Conservation (phyloP, 768 basidiomycete genomes). For the Crucibulum laeve region DNA sequence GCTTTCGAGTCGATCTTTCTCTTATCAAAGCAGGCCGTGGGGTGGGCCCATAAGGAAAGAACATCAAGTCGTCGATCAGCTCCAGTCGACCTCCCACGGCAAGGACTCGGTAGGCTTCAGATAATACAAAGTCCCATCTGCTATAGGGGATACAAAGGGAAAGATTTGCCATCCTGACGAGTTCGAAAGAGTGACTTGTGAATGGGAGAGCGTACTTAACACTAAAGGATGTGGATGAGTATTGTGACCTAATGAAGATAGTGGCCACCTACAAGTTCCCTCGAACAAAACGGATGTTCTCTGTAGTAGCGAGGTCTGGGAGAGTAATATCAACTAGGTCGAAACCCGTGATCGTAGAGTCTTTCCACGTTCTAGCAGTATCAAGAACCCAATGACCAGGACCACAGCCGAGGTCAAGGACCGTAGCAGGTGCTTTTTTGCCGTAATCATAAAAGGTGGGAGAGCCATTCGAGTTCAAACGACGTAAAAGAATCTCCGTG, state of each 20-base stretch:
- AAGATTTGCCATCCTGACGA: slow-evolving; percentile 71
- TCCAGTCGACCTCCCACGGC: slow-evolving; percentile 61
- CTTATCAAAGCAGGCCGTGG: slow-evolving; percentile 8
- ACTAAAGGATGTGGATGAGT: slow-evolving; percentile 24
- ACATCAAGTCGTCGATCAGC: slow-evolving; percentile 67
- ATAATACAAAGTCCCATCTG: slow-evolving; percentile 55
- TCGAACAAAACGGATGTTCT: slow-evolving; percentile 49
- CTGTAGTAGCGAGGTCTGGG: slow-evolving; percentile 27
- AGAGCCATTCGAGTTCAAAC: slow-evolving; percentile 44
- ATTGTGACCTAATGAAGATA: slow-evolving; percentile 1
- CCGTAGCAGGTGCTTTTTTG: slow-evolving; percentile 42
- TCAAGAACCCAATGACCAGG: slow-evolving; percentile 63
- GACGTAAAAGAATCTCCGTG: slow-evolving; percentile 47
- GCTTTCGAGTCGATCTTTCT: too few species aligned
- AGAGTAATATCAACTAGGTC: slow-evolving; percentile 53
- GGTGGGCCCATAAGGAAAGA: slow-evolving; percentile 51
- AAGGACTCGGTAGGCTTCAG: slow-evolving; percentile 61
- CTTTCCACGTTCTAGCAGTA: slow-evolving; percentile 60
- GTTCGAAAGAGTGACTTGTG: slow-evolving; percentile 57
- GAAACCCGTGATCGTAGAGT: slow-evolving; percentile 56
- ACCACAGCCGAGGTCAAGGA: slow-evolving; percentile 78
- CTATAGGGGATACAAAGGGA: slow-evolving; percentile 55
- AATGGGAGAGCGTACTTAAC: slow-evolving; percentile 59
- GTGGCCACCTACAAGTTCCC: slow-evolving; percentile 65
- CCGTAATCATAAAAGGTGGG: slow-evolving; percentile 60